Evolutionary conservation across 306 rosid species (phyloP), one percentile per base, ranked within the genome.

Genomic region (Cicer bijugum): DNA sequence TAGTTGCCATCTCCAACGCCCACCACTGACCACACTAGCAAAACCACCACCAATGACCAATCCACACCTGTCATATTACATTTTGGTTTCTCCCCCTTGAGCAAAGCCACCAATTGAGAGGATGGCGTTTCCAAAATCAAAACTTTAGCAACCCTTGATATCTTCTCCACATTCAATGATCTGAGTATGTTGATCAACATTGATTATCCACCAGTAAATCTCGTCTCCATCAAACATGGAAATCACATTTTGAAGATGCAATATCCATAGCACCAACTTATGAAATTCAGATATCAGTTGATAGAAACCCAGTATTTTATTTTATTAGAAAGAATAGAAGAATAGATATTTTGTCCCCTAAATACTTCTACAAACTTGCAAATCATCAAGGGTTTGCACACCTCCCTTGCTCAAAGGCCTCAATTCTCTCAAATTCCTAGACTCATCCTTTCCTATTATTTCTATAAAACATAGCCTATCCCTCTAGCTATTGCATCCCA

Each of bases 161-260:
- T 37, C 46, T 62, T 62, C n/a, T 62, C 16, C 46, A 62, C 62
- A 56, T 56, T 38, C 14, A 19, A 53, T 20, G 12, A 14, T 56
- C n/a, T 56, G 62, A 56, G 62, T 56, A 56, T 20, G 10, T 37
- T 56, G 38, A 14, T 38, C 67, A 40, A 38, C 68, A 62, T 62
- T 38, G 43, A 59, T 35, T 35, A 59, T 37, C 12, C 17, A 61
- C 45, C 28, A 4, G 14, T 15, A 56, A 56, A 28, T 56, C 15
- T 56, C 62, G 7, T 19, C 39, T 9, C 39, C 8, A 61, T 38
- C 47, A 61, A 61, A 35, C 9, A 9, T 1, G 7, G 44, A 59
- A 61, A 61, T 40, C 67, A 61, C 67, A 61, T 61, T 61, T 61
- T 38, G 23, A 61, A 61, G 20, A 38, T 61, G 67, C 46, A 61